Conservation (phyloP, 2,329 filamentous ascomycete species). For the Plectosphaerella sp. region DNA sequence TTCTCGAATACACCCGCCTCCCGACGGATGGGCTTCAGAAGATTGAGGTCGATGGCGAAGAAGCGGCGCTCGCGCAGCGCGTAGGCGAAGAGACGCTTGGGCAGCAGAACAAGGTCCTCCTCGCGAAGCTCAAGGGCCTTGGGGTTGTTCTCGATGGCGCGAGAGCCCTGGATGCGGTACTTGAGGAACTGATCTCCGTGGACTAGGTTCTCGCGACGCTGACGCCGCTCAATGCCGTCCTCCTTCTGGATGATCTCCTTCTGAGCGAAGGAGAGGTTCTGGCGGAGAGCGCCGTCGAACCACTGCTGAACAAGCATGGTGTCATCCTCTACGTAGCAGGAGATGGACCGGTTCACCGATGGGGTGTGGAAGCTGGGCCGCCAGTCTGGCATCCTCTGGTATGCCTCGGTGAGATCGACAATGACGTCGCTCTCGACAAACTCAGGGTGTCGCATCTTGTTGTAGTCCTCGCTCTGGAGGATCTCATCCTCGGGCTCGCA, state of each 20-base stretch:
- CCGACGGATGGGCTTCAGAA: slow-evolving; percentile 23
- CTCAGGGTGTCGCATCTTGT: slow-evolving; percentile 24
- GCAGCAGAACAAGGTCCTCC: slow-evolving; percentile 27
- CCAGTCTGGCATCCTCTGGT: slow-evolving; percentile 25
- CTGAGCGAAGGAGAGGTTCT: slow-evolving; percentile 25
- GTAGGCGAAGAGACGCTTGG: slow-evolving; percentile 36
- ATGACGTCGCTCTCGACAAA: slow-evolving; percentile 38
- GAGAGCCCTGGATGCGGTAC: slow-evolving; percentile 26
- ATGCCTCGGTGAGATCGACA: slow-evolving; percentile 34
- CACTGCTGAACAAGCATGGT: slow-evolving; percentile 32
- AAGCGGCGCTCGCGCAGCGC: slow-evolving; percentile 25
- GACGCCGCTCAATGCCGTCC: slow-evolving; percentile 29
- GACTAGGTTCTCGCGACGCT: slow-evolving; percentile 29
- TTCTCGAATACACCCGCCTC: slow-evolving; percentile 33
- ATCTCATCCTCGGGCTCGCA: slow-evolving; percentile 13
- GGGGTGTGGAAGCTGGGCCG: neutral
- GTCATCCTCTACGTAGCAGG: slow-evolving; percentile 18
- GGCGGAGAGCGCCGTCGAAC: slow-evolving; percentile 21
- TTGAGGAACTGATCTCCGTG: slow-evolving; percentile 26
- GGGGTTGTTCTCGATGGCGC: slow-evolving; percentile 7
- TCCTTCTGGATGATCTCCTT: slow-evolving; percentile 23
- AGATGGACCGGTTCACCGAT: neutral
- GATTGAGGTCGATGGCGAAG: slow-evolving; percentile 27
- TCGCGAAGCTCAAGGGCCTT: slow-evolving; percentile 7
- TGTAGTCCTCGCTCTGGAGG: slow-evolving; percentile 15